Evolutionary conservation across 164 flowering plant genomes (phyloP).

Genomic region (Tinospora cordifolia): DNA sequence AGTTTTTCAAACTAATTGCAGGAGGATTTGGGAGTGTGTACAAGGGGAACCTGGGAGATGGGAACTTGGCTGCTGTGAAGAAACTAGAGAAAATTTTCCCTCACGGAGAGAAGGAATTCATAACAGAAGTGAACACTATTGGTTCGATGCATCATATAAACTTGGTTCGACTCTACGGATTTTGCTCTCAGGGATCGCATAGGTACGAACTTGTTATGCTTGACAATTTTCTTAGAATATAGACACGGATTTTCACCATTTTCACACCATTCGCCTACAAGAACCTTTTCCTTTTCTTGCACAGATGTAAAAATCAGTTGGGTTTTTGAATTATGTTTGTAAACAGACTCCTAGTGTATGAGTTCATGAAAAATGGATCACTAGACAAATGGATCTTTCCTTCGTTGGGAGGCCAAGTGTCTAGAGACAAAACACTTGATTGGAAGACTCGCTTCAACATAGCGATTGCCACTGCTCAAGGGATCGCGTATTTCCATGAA

Average conservation of each 20-base stretch:
- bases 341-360: constrained; percentile 81
- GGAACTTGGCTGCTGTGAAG: constrained; percentile 79
- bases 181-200: constrained; percentile 79
- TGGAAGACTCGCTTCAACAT: constrained; percentile 75
- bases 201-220: constrained; percentile 32
- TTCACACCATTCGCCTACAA: too few species aligned
- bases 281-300: too few species aligned
- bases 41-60: constrained; percentile 72
- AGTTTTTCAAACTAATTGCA: constrained; percentile 19
- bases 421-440: constrained; percentile 39
- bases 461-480: constrained; percentile 80
- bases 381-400: constrained; percentile 91
- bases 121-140: constrained; percentile 84
- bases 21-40: constrained; percentile 92
- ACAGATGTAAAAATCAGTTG: not conserved
- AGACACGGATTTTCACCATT: too few species aligned
- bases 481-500: constrained; percentile 90
- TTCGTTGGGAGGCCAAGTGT: constrained; percentile 20
- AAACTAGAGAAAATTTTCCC: constrained; percentile 73
- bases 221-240: not conserved
- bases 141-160: constrained; percentile 98
- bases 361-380: constrained; percentile 85
- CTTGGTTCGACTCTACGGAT: constrained; percentile 84
- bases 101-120: constrained; percentile 86
- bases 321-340: not conserved